Percentiles rank a stretch among this genome's conserved stretches.
Conservation (phyloP, 2,329 filamentous ascomycete genomes). For the Botrytis pseudocinerea region DNA sequence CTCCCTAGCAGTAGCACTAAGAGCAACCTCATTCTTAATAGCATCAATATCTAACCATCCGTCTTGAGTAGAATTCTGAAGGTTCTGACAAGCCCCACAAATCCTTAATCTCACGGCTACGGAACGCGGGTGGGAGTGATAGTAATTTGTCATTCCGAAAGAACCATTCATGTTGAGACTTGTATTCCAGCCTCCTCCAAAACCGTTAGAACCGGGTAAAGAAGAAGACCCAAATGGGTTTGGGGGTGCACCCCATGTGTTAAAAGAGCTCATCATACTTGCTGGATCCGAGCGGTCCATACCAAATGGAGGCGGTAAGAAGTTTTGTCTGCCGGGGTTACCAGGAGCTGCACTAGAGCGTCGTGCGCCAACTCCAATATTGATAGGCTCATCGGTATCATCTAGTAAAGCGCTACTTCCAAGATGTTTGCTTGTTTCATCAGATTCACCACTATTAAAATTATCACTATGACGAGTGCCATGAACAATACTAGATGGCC, state of each 20-base stretch:
- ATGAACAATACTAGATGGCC: slow-evolving; percentile 72
- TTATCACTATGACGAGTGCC: slow-evolving; percentile 47
- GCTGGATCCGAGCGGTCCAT: slow-evolving; percentile 38
- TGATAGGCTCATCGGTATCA: slow-evolving; percentile 63
- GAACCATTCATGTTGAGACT: slow-evolving; percentile 48
- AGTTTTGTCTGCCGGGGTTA: slow-evolving; percentile 35
- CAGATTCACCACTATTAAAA: slow-evolving; percentile 55
- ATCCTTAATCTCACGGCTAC: slow-evolving; percentile 72
- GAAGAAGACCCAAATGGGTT: slow-evolving; percentile 41
- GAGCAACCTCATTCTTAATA: slow-evolving; percentile 64
- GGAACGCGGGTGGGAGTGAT: slow-evolving; percentile 60
- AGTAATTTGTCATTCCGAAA: slow-evolving; percentile 40
- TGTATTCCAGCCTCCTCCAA: slow-evolving; percentile 37
- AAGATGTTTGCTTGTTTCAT: slow-evolving; percentile 74
- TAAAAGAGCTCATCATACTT: slow-evolving; percentile 36
- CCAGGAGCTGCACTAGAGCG: slow-evolving; percentile 39
- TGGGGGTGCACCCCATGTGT: slow-evolving; percentile 41
- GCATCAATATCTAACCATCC: slow-evolving; percentile 70
- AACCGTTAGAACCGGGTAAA: slow-evolving; percentile 38
- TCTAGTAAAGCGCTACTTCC: slow-evolving; percentile 87
- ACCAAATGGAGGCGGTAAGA: slow-evolving; percentile 38
- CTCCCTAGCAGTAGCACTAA: slow-evolving; percentile 54
- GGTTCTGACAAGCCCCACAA: slow-evolving; percentile 73
- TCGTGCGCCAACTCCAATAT: slow-evolving; percentile 41
- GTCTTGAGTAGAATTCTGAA: slow-evolving; percentile 52